Evolutionary conservation across 129 eudicot species (phyloP), one percentile per base, ranked within the genome.

Genomic region (Ambrosia trifida): DNA sequence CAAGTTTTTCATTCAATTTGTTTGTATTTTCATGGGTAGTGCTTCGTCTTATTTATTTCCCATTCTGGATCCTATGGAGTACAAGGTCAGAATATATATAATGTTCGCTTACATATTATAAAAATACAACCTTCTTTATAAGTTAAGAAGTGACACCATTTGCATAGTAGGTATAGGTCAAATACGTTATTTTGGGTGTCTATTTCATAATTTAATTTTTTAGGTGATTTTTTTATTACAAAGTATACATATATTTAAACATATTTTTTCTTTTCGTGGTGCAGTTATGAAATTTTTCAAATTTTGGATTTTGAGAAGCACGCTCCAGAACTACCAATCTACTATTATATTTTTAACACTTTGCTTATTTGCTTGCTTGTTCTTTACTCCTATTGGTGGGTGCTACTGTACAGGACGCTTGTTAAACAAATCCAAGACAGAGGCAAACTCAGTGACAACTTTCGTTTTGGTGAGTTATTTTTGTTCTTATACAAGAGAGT

Each of bases 1-100:
- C 97, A 13, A 91, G 85, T 80, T 75, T 86, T 68, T 82, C 97
- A 11, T 91, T 91, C 79, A 68, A 85, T 73, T 75, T 91, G 56
- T 91, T 91, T 32, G 97, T 88, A 13, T 58, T 91, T 43, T 88
- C 96, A 35, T 91, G 97, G 97, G 52, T 88, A 57, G 11, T 88
- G 40, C 85, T 86, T 80, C 96, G 93, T 66, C 86, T 91, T 76
- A 84, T 85, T 18, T 91, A 78, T 79, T 91, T 64, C 59, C 97
- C 97, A 3, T 88, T 84, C 54, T 91, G 97, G 97, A 70, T 91
- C 72, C 85, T 88, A 3, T 85, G 96, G 90, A 91, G 97, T 76
- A 91, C 97, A 58, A 91, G 96, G 97, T 91, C 1, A 18, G 79
- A 33, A 44, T 32, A 35, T 35, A 8, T 35, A 2, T 11, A 40